Evolutionary conservation across 73 alveolate genomes (phyloP).

Genomic region (Blepharisma japonicum): DNA sequence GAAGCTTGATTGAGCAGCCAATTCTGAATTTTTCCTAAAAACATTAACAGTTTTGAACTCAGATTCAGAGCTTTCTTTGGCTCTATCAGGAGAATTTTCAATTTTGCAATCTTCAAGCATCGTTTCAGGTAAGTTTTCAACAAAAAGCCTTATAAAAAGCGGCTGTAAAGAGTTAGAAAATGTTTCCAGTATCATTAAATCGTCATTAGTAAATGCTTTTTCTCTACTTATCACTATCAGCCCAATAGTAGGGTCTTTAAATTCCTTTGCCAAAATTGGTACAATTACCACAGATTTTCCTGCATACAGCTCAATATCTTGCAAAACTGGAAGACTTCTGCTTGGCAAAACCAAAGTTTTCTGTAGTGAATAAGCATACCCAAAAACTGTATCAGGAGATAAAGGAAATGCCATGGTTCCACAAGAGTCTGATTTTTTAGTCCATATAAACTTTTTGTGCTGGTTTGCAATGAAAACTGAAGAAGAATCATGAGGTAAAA

Average conservation of each 20-base stretch:
- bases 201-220: not conserved
- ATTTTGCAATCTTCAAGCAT: not conserved
- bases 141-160: not conserved
- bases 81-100: not conserved
- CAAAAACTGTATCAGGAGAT: not conserved
- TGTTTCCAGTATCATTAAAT: not conserved
- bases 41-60: not conserved
- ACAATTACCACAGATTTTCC: not conserved
- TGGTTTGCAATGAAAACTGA: not conserved
- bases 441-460: not conserved
- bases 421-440: slow-evolving; percentile 12
- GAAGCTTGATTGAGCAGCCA: not conserved
- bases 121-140: not conserved
- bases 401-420: not conserved
- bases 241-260: not conserved
- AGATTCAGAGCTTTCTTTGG: no score
- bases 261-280: not conserved
- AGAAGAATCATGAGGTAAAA: not conserved
- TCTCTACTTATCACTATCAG: not conserved
- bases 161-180: not conserved
- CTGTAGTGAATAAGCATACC: slow-evolving; percentile 15
- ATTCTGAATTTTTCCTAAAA: not conserved
- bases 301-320: not conserved
- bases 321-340: not conserved
- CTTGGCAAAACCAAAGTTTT: not conserved